Percentiles rank a stretch among this genome's conserved stretches.
Evolutionary conservation across 306 rosid species (phyloP).

Genomic region (Malus sylvestris): DNA sequence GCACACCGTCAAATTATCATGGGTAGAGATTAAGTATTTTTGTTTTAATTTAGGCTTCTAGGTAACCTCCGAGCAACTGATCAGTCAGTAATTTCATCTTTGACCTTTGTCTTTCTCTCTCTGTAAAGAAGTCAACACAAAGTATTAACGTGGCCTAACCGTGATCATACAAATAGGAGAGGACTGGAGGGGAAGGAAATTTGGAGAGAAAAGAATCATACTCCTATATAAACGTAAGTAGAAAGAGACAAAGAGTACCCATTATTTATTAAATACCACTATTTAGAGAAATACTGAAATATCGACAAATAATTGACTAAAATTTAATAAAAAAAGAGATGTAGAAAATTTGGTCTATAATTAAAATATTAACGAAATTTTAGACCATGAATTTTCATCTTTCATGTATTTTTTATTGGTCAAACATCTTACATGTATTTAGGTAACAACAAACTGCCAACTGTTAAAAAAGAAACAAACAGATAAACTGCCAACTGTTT

Average conservation of each 20-base stretch:
- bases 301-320: background rate
- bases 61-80: background rate
- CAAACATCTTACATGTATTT: background rate
- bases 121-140: no score
- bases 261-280: no score
- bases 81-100: background rate
- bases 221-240: background rate
- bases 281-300: background rate
- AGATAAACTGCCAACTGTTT: background rate
- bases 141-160: no score
- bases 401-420: background rate
- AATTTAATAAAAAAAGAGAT: background rate
- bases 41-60: background rate
- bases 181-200: no score
- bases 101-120: no score
- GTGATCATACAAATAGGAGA: no score
- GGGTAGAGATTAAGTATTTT: no score
- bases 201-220: no score
- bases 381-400: background rate
- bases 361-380: no score
- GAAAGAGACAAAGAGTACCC: background rate
- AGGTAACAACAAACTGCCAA: background rate
- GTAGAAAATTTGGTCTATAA: background rate
- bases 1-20: no score
- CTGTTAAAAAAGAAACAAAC: background rate